These are phyloP conservation scores for Amanita pseudoporphyria DNA, from an alignment of 768 basidiomycete species.

Conservation along the genomic window DNA sequence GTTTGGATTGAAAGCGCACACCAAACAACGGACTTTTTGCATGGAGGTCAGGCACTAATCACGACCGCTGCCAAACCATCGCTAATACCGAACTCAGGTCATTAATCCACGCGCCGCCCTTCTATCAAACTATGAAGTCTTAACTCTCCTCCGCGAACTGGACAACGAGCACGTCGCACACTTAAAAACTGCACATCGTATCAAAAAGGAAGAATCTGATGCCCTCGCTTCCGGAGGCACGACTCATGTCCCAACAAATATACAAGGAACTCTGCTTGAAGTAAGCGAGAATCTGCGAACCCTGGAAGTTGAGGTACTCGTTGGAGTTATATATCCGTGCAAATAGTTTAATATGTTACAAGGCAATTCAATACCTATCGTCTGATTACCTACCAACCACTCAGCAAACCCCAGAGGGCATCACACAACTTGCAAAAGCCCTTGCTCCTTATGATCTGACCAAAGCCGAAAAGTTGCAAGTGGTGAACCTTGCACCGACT, in stretches of 20 bases:
- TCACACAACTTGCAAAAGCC: conserved; percentile 54
- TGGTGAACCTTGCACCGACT: conserved; percentile 84
- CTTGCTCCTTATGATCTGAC: conserved; percentile 68
- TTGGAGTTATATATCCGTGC: neutral
- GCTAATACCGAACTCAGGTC: conserved; percentile 31
- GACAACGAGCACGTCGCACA: conserved; percentile 65
- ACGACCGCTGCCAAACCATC: neutral
- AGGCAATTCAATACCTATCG: conserved; percentile 79
- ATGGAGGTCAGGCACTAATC: conserved; percentile 2
- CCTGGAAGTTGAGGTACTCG: conserved; percentile 67
- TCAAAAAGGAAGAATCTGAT: conserved; percentile 64
- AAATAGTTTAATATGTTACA: conserved; percentile 19
- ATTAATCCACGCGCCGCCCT: conserved; percentile 67
- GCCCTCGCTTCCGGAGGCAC: conserved; percentile 11
- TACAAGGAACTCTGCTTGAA: conserved; percentile 28
- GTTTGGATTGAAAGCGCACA: neutral
- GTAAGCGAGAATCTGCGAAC: conserved; percentile 77
- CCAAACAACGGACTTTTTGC: neutral
- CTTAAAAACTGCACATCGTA: conserved; percentile 57
- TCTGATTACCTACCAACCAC: conserved; percentile 62
- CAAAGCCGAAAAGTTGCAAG: conserved; percentile 86
- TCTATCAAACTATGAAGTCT: conserved; percentile 83
- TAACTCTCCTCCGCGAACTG: conserved; percentile 65
- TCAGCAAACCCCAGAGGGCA: conserved; percentile 53
- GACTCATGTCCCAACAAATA: conserved; percentile 6